These are phyloP conservation scores for Myotisia sp. DNA, from an alignment of 2,329 filamentous ascomycete species.

Conservation along the genomic window DNA sequence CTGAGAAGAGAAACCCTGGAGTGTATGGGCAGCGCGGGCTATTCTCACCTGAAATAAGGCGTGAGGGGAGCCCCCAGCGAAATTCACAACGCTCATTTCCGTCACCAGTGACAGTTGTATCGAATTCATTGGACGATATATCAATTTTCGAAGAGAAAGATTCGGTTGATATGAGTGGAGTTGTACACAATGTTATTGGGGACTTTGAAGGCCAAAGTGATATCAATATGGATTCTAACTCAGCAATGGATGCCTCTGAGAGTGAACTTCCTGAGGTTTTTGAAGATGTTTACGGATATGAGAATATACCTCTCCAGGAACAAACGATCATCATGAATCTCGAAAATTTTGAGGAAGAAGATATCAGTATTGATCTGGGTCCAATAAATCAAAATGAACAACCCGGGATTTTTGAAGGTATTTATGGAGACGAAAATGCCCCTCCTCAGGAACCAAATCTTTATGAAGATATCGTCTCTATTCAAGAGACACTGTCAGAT, in stretches of 20 bases:
- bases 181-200: neutral
- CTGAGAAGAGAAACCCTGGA: conserved; percentile 25
- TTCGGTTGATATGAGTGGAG: neutral
- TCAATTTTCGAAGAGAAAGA: neutral
- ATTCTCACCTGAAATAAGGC: conserved; percentile 18
- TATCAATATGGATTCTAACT: neutral
- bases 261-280: too few species aligned
- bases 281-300: conserved; percentile 43
- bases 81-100: neutral
- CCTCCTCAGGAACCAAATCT: conserved; percentile 14
- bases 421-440: conserved; percentile 47
- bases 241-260: neutral
- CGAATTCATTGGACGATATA: neutral
- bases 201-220: neutral
- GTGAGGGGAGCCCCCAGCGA: conserved; percentile 1
- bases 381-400: conserved; percentile 6
- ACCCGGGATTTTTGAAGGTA: too few species aligned
- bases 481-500: too few species aligned
- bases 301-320: conserved; percentile 36
- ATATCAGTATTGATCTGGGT: conserved; percentile 16
- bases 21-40: conserved; percentile 19
- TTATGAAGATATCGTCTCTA: too few species aligned
- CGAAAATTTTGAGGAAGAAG: conserved; percentile 14
- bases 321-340: conserved; percentile 13
- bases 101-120: too few species aligned